Base-by-base conservation (phyloP, 176 grass and related monocot species). In the Olyra latifolia region DNA sequence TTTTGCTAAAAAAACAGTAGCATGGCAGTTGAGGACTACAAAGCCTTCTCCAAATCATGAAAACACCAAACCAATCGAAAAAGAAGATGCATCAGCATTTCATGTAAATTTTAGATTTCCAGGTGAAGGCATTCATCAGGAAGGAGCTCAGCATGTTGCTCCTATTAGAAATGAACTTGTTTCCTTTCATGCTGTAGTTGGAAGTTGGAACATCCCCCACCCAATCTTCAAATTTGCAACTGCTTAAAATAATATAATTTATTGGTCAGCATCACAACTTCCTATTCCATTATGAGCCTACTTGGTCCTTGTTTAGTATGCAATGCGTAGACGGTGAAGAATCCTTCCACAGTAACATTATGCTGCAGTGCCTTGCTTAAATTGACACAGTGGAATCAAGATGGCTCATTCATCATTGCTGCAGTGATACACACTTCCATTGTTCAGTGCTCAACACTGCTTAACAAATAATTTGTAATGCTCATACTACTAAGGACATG, bases 91-190 rank as follows among this genome's bases (percentile, higher is more conserved):
- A 69, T 29, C 47, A 69, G 2, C 35, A 58, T 12, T 32, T 24
- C 25, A 58, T 55, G 12, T 46, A 76, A 64, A 55, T 38, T 76
- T 35, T 40, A 3, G 6, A 56, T 19, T 57, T 46, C 62, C 23
- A 57, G 32, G 35, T 76, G 32, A 45, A 75, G 63, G 48, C n/a
- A 24, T 12, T 50, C 44, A 35, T 35, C 32, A 82, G 74, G 48
- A 48, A 79, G 74, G 69, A 80, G 10, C 42, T 52, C 42, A 69
- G 42, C 61, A 80, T 46, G 39, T 56, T 58, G 73, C 57, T 72
- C 35, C 38, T n/a, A 19, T 19, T 60, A 42, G 30, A 23, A 74
- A 61, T 32, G 32, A 80, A 42, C 41, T 61, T 61, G 32, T 29
- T 27, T 64, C 71, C 57, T 55, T 74, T 68, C 74, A 15, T 62